Percentiles rank a stretch among this genome's conserved stretches.
These are phyloP conservation scores for Schizophyllum amplum DNA, from an alignment of 1,284 basidiomycete genomes.

Conservation along the genomic window DNA sequence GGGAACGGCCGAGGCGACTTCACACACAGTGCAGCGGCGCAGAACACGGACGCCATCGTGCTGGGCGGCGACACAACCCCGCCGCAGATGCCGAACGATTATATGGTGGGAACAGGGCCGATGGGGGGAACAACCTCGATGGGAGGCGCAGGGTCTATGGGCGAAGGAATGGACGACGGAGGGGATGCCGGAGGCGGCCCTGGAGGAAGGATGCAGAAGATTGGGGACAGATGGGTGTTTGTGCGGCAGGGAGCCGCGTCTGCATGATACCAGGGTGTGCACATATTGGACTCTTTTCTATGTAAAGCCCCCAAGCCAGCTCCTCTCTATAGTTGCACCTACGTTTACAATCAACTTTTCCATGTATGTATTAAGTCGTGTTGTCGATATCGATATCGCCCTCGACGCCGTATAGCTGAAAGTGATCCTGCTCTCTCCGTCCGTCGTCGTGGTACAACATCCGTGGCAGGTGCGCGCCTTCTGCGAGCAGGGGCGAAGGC, in stretches of 20 bases:
- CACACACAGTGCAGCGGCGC: slow-evolving; percentile 6
- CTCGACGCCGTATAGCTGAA: neutral
- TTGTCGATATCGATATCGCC: neutral
- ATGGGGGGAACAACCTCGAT: no score
- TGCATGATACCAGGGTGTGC: neutral
- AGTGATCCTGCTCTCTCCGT: neutral
- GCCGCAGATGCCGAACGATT: no score
- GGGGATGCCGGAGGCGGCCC: slow-evolving; percentile 17
- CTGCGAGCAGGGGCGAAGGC: slow-evolving; percentile 41
- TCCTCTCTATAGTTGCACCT: slow-evolving; percentile 14
- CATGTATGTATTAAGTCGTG: neutral
- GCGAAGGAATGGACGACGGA: slow-evolving; percentile 1
- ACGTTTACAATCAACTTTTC: neutral
- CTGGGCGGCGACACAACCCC: slow-evolving; percentile 35
- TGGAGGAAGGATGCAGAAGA: slow-evolving; percentile 56
- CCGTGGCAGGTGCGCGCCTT: slow-evolving; percentile 29
- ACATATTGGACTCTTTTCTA: slow-evolving; percentile 21
- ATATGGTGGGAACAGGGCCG: no score
- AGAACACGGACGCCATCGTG: slow-evolving; percentile 44
- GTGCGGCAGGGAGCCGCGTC: slow-evolving; percentile 31
- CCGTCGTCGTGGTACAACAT: slow-evolving; percentile 26
- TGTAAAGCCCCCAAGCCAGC: slow-evolving; percentile 44
- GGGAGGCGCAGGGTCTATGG: no score
- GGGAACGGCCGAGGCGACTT: slow-evolving; percentile 24
- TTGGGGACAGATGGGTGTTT: slow-evolving; percentile 69